phyloP scores from a whole-genome alignment of 2,329 filamentous ascomycete genomes.

The Monilinia polystroma region DNA sequence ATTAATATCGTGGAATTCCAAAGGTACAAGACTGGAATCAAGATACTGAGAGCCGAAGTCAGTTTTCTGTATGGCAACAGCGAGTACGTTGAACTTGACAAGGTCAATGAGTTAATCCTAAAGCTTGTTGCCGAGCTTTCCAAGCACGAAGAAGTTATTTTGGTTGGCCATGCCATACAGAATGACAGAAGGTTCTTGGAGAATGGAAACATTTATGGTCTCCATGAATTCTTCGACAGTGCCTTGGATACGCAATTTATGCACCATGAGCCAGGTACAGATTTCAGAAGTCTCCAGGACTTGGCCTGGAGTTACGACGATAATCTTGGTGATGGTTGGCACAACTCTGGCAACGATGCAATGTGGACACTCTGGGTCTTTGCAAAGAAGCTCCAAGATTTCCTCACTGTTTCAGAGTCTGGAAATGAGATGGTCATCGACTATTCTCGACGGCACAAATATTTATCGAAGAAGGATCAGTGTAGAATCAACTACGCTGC shows the following conservation, averaged over 20 bases:
- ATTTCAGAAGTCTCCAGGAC: background rate
- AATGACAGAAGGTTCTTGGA: background rate
- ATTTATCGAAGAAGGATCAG: too few species aligned
- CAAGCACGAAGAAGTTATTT: background rate
- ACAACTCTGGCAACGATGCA: slow-evolving; percentile 18
- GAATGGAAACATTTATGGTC: background rate
- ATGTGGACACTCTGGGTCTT: slow-evolving; percentile 8
- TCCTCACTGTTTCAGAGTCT: background rate
- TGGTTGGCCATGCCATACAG: slow-evolving; percentile 12
- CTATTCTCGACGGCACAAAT: background rate
- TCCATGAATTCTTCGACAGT: background rate
- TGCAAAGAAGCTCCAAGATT: background rate
- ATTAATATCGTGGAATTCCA: background rate
- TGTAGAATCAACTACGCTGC: too few species aligned
- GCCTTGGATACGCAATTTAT: background rate
- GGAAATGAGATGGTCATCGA: background rate
- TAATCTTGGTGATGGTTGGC: background rate
- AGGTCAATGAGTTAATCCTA: background rate
- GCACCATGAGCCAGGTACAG: background rate
- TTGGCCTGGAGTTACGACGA: background rate
- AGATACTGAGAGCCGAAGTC: background rate
- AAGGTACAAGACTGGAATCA: background rate
- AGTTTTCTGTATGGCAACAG: background rate
- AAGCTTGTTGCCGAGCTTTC: background rate
- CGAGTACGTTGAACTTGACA: background rate